Conservation (phyloP, 225 moss, liverwort and hornwort species). For the Asterella californica region DNA sequence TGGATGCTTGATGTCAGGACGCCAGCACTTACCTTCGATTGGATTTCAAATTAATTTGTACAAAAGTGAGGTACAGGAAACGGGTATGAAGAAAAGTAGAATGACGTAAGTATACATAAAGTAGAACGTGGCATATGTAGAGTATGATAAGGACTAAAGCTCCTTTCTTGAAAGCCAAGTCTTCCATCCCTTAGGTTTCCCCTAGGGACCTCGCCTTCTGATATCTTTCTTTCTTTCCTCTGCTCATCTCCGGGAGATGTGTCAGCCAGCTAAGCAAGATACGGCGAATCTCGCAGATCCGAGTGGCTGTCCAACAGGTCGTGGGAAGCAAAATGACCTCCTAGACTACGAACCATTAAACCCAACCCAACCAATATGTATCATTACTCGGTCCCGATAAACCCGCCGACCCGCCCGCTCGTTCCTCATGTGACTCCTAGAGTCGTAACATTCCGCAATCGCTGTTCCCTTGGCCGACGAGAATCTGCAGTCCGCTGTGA, state of each 20-base stretch:
- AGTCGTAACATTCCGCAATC: neutral
- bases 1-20: slow-evolving; percentile 1
- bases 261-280: neutral
- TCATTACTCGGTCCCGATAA: no score
- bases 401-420: neutral
- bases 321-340: neutral
- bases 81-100: neutral
- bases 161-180: neutral
- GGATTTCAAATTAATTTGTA: neutral
- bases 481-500: neutral
- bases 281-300: neutral
- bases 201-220: no score
- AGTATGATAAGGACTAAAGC: neutral
- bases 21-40: slow-evolving; percentile 1
- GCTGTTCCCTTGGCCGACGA: neutral
- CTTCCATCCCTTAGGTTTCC: neutral
- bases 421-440: neutral
- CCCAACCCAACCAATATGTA: no score
- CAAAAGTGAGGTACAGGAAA: neutral
- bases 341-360: neutral
- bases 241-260: neutral
- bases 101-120: no score
- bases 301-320: neutral
- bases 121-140: neutral
- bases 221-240: neutral